phyloP scores from a whole-genome alignment of 306 rosid species.

The Prunus salicina region DNA sequence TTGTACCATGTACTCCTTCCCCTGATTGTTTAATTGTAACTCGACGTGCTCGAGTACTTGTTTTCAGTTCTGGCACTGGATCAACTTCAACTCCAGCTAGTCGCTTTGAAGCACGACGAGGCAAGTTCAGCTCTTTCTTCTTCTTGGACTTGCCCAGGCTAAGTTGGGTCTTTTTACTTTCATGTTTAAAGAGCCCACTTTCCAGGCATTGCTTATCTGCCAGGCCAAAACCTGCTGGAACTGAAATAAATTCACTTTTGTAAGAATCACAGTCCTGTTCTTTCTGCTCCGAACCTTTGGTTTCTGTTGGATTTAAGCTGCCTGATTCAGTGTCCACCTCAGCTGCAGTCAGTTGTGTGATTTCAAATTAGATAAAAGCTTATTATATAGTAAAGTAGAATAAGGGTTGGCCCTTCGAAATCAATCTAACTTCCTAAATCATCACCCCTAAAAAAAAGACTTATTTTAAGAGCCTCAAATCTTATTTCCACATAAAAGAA shows the following conservation, averaged over 20 bases:
- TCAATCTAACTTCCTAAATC: slow-evolving; percentile 1
- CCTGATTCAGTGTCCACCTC: slow-evolving; percentile 16
- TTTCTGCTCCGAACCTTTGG: slow-evolving; percentile 30
- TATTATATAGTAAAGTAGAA: slow-evolving; percentile 5
- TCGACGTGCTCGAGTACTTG: slow-evolving; percentile 37
- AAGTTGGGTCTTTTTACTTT: slow-evolving; percentile 26
- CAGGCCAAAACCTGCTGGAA: slow-evolving; percentile 15
- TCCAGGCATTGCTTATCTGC: slow-evolving; percentile 29
- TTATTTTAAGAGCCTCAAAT: not conserved
- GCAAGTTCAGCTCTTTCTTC: slow-evolving; percentile 48
- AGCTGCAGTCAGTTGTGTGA: slow-evolving; percentile 27
- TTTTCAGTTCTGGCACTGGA: slow-evolving; percentile 50
- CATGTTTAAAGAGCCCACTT: slow-evolving; percentile 25
- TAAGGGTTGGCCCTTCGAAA: not conserved
- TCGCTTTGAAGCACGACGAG: slow-evolving; percentile 84
- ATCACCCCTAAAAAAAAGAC: not conserved
- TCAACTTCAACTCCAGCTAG: slow-evolving; percentile 79
- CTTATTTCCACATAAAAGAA: not conserved
- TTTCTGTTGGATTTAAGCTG: slow-evolving; percentile 23
- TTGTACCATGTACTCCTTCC: slow-evolving; percentile 23
- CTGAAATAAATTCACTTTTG: slow-evolving; percentile 24
- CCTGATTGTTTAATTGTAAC: slow-evolving; percentile 31
- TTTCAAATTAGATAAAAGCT: slow-evolving; percentile 24
- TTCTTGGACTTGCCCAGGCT: slow-evolving; percentile 29
- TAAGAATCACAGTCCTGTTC: slow-evolving; percentile 29